Conservation (phyloP, 257 asterid genomes). For the Salvia miltiorrhiza region DNA sequence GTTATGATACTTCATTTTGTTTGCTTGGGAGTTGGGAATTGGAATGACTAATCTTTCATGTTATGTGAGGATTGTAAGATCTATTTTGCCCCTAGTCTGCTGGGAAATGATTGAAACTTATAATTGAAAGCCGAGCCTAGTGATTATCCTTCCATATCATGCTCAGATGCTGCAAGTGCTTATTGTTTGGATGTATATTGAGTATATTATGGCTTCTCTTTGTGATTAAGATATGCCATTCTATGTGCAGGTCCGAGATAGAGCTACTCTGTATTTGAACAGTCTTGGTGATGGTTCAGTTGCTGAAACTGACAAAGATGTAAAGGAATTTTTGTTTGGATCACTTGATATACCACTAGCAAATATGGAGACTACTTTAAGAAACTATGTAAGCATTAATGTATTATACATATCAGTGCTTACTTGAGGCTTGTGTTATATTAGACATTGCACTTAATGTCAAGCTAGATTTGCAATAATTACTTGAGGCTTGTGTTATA, state of each 20-base stretch:
- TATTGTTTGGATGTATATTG: not conserved
- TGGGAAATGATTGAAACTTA: not conserved
- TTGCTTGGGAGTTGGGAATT: conserved; percentile 1
- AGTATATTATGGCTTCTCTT: not conserved
- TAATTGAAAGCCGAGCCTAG: not conserved
- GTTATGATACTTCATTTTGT: not conserved
- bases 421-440: not conserved
- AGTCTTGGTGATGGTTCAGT: conserved; percentile 94
- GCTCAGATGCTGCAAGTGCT: conserved; percentile 3
- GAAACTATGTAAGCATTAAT: conserved; percentile 57
- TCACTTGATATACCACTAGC: conserved; percentile 74
- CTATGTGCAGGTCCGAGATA: conserved; percentile 78
- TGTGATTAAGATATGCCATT: not conserved
- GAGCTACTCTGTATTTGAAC: conserved; percentile 98
- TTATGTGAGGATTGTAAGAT: not conserved
- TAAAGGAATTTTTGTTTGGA: conserved; percentile 88
- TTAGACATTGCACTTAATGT: not conserved
- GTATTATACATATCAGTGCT: conserved; percentile 8
- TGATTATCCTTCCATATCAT: not conserved
- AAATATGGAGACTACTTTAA: conserved; percentile 89
- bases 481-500: not conserved
- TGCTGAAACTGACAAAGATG: conserved; percentile 79
- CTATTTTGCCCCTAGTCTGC: not conserved
- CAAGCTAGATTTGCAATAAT: not conserved
- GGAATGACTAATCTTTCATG: not conserved